Base-by-base conservation (phyloP, 225 moss, liverwort and hornwort genomes). In the Sphagnum contortum region DNA sequence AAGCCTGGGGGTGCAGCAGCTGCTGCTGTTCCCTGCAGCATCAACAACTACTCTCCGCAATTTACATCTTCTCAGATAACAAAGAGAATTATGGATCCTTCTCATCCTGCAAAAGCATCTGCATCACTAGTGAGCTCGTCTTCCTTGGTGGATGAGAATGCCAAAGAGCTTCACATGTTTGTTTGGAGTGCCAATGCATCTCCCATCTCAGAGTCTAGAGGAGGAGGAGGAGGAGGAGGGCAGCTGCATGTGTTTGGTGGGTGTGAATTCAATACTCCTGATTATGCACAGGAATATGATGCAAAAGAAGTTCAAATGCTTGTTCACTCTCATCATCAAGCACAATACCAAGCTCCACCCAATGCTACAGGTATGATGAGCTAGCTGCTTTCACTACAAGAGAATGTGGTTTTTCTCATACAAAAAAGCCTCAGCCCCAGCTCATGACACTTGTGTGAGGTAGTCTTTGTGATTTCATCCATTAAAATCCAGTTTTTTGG, bases 241-340 rank as follows among this genome's bases (percentile, higher is more conserved):
- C 87, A 89, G 2, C 70, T 84, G 67, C 92, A 89, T 44, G 89
- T 84, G 29, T 86, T 86, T 9, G 88, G 88, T 47, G 88, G 80
- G 29, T 81, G 80, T 49, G 76, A 86, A 5, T 57, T 59, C 29
- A 29, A 29, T 29, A 29, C 29, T 29, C 29, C 29, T 29, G 29
- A 29, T 12, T 48, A 65, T 29, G 82, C 75, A 50, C 75, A 82
- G 46, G 79, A 77, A 13, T 73, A 73, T 12, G 92, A 98, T 48
- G 83, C 89, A 0, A 98, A 98, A 56, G 93, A 98, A 75, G 88
- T 93, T 44, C 81, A 83, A 12, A 73, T 92, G 74, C 83, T 89
- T 9, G 89, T 98, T 46, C 87, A 83, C 53, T 87, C 88, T 1
- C 81, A 29, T 29, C 29, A 92, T 47, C 85, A 83, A 53, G 87